A percentile compares a stretch with the other conserved stretches of the same genome.
phyloP scores from a whole-genome alignment of 2,329 filamentous ascomycete genomes.

The Orbilia blumenaviensis region DNA sequence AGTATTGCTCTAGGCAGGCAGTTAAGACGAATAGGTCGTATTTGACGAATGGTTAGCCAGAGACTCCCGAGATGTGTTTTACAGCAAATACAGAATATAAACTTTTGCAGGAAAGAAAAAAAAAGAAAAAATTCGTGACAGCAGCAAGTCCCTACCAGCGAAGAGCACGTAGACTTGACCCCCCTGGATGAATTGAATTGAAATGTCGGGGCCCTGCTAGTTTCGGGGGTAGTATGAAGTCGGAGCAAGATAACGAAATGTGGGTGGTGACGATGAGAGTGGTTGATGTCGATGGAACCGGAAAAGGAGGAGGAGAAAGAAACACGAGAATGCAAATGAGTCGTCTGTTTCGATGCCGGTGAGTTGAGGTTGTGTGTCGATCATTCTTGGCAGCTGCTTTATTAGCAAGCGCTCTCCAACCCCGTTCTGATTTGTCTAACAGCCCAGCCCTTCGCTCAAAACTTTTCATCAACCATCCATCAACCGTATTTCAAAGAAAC shows the following conservation, averaged over 20 bases:
- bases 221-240: background rate
- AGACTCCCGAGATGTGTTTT: constrained; percentile 30
- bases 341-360: constrained; percentile 19
- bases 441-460: constrained; percentile 18
- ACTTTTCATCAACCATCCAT: constrained; percentile 30
- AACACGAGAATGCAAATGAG: constrained; percentile 25
- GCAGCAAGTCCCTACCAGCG: constrained; percentile 52
- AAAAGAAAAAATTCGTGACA: constrained; percentile 27
- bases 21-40: constrained; percentile 1
- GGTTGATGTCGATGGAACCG: background rate
- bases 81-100: background rate
- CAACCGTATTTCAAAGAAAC: background rate
- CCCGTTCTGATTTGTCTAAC: constrained; percentile 5
- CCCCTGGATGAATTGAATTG: background rate
- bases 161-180: constrained; percentile 50
- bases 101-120: constrained; percentile 30
- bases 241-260: background rate
- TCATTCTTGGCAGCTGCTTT: constrained; percentile 42
- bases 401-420: constrained; percentile 40
- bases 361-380: constrained; percentile 30
- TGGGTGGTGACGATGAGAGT: background rate
- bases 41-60: constrained; percentile 32
- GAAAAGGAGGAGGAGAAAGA: background rate
- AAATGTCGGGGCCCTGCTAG: constrained; percentile 8
- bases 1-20: constrained; percentile 15